Evolutionary conservation across 352 stramenopile genomes (phyloP).

Genomic region (Phytopythium helicoides): DNA sequence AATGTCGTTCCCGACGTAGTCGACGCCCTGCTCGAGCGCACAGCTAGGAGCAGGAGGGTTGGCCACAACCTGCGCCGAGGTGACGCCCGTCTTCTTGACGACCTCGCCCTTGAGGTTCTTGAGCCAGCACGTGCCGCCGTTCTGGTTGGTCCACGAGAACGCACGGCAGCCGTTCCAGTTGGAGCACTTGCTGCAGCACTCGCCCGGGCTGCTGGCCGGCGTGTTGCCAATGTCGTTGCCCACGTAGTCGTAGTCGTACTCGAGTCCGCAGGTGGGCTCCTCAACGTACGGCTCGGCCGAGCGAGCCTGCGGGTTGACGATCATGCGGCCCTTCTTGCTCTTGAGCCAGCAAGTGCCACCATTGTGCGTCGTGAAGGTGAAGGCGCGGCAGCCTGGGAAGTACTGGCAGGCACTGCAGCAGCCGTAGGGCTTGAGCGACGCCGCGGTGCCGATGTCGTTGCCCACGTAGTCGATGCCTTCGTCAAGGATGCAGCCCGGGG

Average conservation of each 20-base stretch:
- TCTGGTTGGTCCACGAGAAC: conserved; percentile 23
- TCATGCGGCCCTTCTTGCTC: conserved; percentile 21
- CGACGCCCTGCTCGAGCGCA: conserved; percentile 17
- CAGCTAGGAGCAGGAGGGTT: conserved; percentile 23
- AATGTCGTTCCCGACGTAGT: conserved; percentile 32
- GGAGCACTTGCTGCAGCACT: conserved; percentile 21
- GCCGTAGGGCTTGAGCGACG: conserved; percentile 8
- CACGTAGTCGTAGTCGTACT: conserved; percentile 26
- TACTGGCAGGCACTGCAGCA: conserved; percentile 23
- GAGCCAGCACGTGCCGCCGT: conserved; percentile 27
- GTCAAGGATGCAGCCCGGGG: conserved; percentile 9
- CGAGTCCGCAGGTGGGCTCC: conserved; percentile 11
- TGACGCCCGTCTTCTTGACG: conserved; percentile 9
- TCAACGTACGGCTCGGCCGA: conserved; percentile 16
- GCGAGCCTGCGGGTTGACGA: conserved; percentile 17
- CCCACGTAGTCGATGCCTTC: conserved; percentile 26
- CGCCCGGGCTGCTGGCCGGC: conserved; percentile 8
- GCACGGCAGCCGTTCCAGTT: conserved; percentile 25
- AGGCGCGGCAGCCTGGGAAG: conserved; percentile 29
- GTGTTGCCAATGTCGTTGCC: conserved; percentile 21
- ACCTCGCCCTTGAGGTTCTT: conserved; percentile 30
- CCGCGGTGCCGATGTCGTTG: conserved; percentile 19
- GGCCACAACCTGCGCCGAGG: conserved; percentile 10
- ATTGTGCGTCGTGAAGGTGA: conserved; percentile 20
- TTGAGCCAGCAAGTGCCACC: conserved; percentile 33